Evolutionary conservation across 1,284 basidiomycete species (phyloP), one percentile per base, ranked within the genome.

Genomic region (Clitocybe nebularis): DNA sequence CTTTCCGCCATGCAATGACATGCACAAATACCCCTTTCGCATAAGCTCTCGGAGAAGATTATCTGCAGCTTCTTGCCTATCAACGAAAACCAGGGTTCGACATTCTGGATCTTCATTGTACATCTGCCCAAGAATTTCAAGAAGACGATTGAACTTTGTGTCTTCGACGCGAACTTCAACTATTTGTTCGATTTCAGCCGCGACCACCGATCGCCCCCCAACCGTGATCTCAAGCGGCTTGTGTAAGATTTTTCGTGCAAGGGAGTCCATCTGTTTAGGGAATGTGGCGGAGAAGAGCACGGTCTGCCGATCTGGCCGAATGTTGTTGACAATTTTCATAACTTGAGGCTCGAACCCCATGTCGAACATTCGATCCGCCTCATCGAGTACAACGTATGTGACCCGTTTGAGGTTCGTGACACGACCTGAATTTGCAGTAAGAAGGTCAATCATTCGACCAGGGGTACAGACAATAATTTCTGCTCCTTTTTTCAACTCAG

Each of bases 291-390:
- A 99, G 67, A 99, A 99, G 14, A 99, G 77, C 10, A 99, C 93
- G 1, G 95, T 99, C 66, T 99, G 96, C 33, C 95, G 85, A 61
- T 98, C 93, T 4, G 96, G 96, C 44, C 96, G 86, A 52, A 97
- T 90, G 65, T 99, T 98, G 68, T 95, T 95, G 60, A 99, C 77
- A 48, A 99, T 99, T 72, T 99, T 99, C 95, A 99, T 99, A 55
- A 97, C 94, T 67, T 97, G 96, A 20, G 96, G 97, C 66, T 99
- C 97, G 62, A 99, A 99, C 47, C 96, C 96, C 95, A 99, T 98
- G 68, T 99, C 97, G 63, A 99, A 99, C 96, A 99, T 99, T 55
- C 96, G 90, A 67, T 99, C 96, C 6, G 96, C 97, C 69, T 99
- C 97, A 62, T 99, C 96, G 46, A 99, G 79, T 21, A 99, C 95